Base-by-base conservation (phyloP, 176 grass and related monocot genomes). In the Olyra latifolia region DNA sequence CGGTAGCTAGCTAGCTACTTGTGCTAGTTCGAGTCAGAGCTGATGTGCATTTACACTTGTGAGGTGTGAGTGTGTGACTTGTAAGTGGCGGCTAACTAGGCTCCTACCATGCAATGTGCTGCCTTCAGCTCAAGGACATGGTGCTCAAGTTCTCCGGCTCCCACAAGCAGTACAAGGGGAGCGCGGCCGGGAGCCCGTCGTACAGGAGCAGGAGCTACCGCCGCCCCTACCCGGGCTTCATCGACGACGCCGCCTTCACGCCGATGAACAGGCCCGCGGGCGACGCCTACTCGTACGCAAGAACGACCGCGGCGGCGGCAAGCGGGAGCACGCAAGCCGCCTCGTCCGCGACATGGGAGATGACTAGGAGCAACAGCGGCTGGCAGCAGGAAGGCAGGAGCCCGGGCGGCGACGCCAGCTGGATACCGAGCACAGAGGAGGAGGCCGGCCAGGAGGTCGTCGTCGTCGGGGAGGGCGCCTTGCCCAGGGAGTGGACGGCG, bases 81-180 rank as follows among this genome's bases (percentile, higher is more conserved):
- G 24, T 62, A 53, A 43, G 71, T 61, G 73, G 40, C 53, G 9
- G 13, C 50, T 73, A 86, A 86, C 49, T 73, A 2, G 66, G 29
- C 8, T 64, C 76, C 45, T 54, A 56, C 64, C 39, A 42, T 88
- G 69, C 78, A 17, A 87, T 84, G 85, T 79, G 82, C 45, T 83
- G 74, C 24, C 84, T 87, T 27, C 97, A 99, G 97, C 52, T 99
- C 55, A 99, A 96, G 90, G 97, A 96, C 86, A 99, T 99, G 97
- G 91, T 99, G 79, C 79, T 99, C 82, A 93, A 91, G 80, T 95
- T 99, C 79, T 99, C 97, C 49, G 93, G 97, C 75, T 91, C 93
- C 16, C 83, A 55, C 66, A 90, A 89, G 47, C 92, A 91, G 19
- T 84, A 86, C 88, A 98, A 86, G 75, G 92, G 61, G 4, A 4